Percentiles rank a stretch among this genome's conserved stretches.
These are phyloP conservation scores for Candida alai DNA, from an alignment of 805 yeast genomes.

Conservation along the genomic window DNA sequence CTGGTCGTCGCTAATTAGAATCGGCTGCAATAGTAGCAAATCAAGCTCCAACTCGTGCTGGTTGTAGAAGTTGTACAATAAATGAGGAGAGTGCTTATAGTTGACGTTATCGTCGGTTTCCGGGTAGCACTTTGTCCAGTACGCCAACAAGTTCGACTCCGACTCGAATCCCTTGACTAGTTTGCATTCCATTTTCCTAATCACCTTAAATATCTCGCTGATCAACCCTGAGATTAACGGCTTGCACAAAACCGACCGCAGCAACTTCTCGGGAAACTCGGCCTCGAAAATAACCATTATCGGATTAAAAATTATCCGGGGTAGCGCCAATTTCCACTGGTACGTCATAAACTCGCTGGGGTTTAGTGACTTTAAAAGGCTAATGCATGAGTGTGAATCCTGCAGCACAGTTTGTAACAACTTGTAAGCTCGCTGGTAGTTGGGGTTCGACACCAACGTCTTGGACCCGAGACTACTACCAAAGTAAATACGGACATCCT, in stretches of 20 bases:
- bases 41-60: constrained; percentile 60
- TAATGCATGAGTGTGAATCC: constrained; percentile 33
- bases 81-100: constrained; percentile 48
- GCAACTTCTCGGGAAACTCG: constrained; percentile 55
- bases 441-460: constrained; percentile 12
- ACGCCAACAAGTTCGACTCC: constrained; percentile 53
- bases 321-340: constrained; percentile 84
- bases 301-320: constrained; percentile 75
- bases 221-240: constrained; percentile 81
- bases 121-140: constrained; percentile 49
- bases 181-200: constrained; percentile 74
- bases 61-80: constrained; percentile 63
- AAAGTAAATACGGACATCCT: constrained; percentile 44
- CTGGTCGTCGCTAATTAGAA: constrained; percentile 83
- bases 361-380: constrained; percentile 47
- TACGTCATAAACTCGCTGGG: constrained; percentile 60
- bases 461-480: constrained; percentile 18
- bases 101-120: constrained; percentile 23
- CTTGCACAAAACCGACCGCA: constrained; percentile 71
- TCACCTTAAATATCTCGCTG: constrained; percentile 67
- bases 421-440: constrained; percentile 23
- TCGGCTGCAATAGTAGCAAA: constrained; percentile 77
- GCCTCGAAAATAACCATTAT: constrained; percentile 70
- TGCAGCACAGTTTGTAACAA: constrained; percentile 32
- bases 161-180: constrained; percentile 66